These are phyloP conservation scores for Centaurea solstitialis DNA, from an alignment of 129 eudicot species.

Conservation along the genomic window DNA sequence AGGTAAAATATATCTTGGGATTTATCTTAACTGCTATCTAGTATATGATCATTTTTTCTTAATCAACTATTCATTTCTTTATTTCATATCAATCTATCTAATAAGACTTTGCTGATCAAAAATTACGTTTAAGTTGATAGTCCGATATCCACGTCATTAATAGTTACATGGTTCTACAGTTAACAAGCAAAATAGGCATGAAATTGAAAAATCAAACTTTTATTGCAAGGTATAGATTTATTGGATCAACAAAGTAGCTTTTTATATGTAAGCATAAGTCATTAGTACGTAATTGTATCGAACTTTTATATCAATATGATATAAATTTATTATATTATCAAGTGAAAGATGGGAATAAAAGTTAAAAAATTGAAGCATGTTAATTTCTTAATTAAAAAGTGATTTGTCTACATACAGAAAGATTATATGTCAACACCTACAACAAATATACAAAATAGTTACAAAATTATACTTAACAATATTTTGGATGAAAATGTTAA, in stretches of 20 bases:
- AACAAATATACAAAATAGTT: not conserved
- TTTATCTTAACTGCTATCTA: too few relatives aligned
- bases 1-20: too few relatives aligned
- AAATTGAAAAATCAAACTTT: too few relatives aligned
- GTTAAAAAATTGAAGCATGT: not conserved
- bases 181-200: too few relatives aligned
- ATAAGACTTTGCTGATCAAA: too few relatives aligned
- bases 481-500: not conserved
- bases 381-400: not conserved
- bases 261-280: not conserved
- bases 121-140: too few relatives aligned
- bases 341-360: not conserved
- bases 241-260: not conserved
- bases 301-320: not conserved
- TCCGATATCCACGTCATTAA: not conserved
- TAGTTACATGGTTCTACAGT: not conserved
- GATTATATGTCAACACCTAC: not conserved
- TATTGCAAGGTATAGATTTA: not conserved
- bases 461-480: not conserved
- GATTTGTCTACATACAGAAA: not conserved
- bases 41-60: not conserved
- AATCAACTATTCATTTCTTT: too few relatives aligned
- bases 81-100: not conserved
- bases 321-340: too few relatives aligned
- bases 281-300: too few relatives aligned